phyloP scores from a whole-genome alignment of 768 basidiomycete genomes.

The Psilocybe sp. region DNA sequence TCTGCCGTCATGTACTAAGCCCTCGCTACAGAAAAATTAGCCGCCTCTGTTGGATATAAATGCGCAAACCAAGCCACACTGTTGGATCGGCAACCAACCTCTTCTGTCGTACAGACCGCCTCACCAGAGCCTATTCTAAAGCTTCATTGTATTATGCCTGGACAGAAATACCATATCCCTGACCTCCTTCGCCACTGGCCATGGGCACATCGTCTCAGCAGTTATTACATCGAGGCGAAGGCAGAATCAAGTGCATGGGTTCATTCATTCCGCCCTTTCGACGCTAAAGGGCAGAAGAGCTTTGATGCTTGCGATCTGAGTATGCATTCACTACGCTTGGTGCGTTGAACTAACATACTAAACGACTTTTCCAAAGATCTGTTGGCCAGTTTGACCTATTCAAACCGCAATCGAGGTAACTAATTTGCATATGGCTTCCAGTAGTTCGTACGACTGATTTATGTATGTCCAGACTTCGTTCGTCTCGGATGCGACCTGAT shows the following conservation, averaged over 20 bases:
- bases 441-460: too few species aligned
- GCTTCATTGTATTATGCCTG: too few species aligned
- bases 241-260: conserved; percentile 21
- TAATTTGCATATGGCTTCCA: not conserved
- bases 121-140: too few species aligned
- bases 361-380: conserved; percentile 3
- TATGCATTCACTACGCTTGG: not conserved
- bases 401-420: conserved; percentile 10
- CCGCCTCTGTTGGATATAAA: too few species aligned
- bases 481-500: conserved; percentile 38
- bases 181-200: conserved; percentile 40
- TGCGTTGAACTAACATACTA: too few species aligned
- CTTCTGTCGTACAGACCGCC: too few species aligned
- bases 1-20: too few species aligned
- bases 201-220: conserved; percentile 38
- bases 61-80: too few species aligned
- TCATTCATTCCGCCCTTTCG: conserved; percentile 18
- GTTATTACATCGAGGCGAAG: conserved; percentile 26
- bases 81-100: too few species aligned
- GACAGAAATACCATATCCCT: conserved; percentile 13
- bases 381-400: conserved; percentile 16
- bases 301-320: conserved; percentile 22
- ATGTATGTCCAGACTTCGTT: too few species aligned
- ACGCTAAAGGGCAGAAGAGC: conserved; percentile 15
- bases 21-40: too few species aligned